A percentile compares a stretch with the other conserved stretches of the same genome.
phyloP scores from a whole-genome alignment of 805 yeast species.

The Saccharomyces mikatae region DNA sequence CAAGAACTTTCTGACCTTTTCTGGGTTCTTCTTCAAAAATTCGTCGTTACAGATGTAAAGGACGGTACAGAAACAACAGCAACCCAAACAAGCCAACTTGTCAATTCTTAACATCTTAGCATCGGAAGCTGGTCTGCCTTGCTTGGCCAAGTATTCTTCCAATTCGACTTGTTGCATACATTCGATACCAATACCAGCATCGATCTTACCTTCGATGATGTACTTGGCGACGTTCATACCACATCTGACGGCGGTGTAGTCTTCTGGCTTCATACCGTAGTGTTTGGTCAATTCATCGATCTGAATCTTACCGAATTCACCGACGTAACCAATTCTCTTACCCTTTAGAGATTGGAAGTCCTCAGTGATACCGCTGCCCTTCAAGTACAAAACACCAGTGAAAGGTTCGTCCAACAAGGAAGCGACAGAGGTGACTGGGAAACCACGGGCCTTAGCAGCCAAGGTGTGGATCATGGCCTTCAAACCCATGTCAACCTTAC shows the following conservation, averaged over 20 bases:
- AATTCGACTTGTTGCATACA: conserved; percentile 53
- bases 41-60: conserved; percentile 46
- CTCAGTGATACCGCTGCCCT: conserved; percentile 42
- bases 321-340: conserved; percentile 48
- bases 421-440: conserved; percentile 48
- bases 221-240: conserved; percentile 54
- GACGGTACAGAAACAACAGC: conserved; percentile 52
- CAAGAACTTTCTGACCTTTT: conserved; percentile 38
- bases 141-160: conserved; percentile 39
- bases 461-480: conserved; percentile 55
- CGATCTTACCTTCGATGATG: conserved; percentile 47
- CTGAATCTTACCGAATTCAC: conserved; percentile 54
- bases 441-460: conserved; percentile 53
- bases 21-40: conserved; percentile 40
- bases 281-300: conserved; percentile 48
- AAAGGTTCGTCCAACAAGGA: conserved; percentile 51
- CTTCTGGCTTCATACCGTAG: conserved; percentile 48
- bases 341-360: conserved; percentile 47
- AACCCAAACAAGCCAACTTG: conserved; percentile 46
- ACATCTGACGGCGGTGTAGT: conserved; percentile 50
- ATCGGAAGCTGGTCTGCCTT: conserved; percentile 38
- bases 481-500: conserved; percentile 50
- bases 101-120: conserved; percentile 53
- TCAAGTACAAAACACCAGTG: conserved; percentile 46
- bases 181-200: conserved; percentile 53